Evolutionary conservation across 345 rosid genomes (phyloP).

Genomic region (Eucalyptus sp.): DNA sequence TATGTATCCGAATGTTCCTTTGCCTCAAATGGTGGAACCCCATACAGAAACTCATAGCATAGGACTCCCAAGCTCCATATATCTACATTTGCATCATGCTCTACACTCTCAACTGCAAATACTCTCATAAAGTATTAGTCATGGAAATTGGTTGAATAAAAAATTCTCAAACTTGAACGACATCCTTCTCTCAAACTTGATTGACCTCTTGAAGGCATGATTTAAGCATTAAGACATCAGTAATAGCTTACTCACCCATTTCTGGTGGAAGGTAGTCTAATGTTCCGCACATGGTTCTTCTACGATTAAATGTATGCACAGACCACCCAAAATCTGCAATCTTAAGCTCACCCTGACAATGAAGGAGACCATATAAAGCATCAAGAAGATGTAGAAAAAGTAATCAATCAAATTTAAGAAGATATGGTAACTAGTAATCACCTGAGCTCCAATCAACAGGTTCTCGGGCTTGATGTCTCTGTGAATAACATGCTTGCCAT

Average conservation of each 20-base stretch:
- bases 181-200: neutral
- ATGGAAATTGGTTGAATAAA: neutral
- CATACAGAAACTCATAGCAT: conserved; percentile 87
- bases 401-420: neutral
- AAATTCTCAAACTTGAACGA: neutral
- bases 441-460: conserved; percentile 81
- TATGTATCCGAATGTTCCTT: conserved; percentile 91
- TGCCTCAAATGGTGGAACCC: conserved; percentile 90
- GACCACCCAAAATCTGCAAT: conserved; percentile 99
- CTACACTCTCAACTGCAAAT: conserved; percentile 74
- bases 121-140: neutral
- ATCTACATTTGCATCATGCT: conserved; percentile 95
- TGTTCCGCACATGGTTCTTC: conserved; percentile 97
- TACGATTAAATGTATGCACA: conserved; percentile 94
- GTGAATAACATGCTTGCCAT: conserved; percentile 97
- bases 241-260: conserved; percentile 49
- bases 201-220: neutral
- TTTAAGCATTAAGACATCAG: neutral
- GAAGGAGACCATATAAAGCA: neutral
- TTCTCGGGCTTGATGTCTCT: conserved; percentile 98
- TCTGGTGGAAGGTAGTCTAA: conserved; percentile 98
- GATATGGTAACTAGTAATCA: neutral
- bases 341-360: conserved; percentile 87
- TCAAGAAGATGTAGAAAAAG: neutral
- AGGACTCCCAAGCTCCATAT: conserved; percentile 98